Evolutionary conservation across 352 stramenopile species (phyloP).

Genomic region (Globisporangium barbulae): DNA sequence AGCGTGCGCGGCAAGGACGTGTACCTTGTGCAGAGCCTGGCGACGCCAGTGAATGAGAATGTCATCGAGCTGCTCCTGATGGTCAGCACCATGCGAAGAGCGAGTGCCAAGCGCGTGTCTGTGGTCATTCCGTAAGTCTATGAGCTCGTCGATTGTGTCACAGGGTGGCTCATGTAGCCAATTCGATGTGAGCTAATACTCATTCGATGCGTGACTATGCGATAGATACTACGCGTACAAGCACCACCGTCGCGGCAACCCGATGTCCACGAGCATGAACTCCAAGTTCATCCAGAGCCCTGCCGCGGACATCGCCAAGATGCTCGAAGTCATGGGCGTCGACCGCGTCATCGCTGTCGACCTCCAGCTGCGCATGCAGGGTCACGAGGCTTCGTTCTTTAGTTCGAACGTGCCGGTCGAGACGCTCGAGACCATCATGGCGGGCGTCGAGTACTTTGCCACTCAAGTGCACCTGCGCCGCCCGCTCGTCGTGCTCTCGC

Average conservation of each 20-base stretch:
- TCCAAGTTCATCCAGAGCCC: constrained; percentile 91
- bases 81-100: constrained; percentile 91
- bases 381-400: constrained; percentile 91
- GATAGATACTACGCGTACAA: constrained; percentile 91
- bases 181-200: constrained; percentile 1
- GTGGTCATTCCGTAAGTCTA: constrained; percentile 89
- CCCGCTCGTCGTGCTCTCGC: constrained; percentile 84
- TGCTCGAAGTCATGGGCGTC: constrained; percentile 94
- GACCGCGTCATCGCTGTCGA: constrained; percentile 93
- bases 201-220: not conserved
- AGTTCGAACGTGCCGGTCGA: constrained; percentile 89
- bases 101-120: constrained; percentile 92
- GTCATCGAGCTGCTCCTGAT: constrained; percentile 95
- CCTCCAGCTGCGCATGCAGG: constrained; percentile 88
- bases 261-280: constrained; percentile 86
- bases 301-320: constrained; percentile 87
- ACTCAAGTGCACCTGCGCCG: constrained; percentile 78
- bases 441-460: constrained; percentile 90
- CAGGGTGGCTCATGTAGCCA: not conserved
- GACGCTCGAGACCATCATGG: constrained; percentile 90
- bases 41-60: constrained; percentile 92
- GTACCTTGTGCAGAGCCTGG: constrained; percentile 92
- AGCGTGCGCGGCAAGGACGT: constrained; percentile 93
- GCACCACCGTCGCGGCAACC: constrained; percentile 86
- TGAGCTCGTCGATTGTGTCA: not conserved